Base-by-base conservation (phyloP, 2,329 filamentous ascomycete species). In the Achaetomium macrosporum region DNA sequence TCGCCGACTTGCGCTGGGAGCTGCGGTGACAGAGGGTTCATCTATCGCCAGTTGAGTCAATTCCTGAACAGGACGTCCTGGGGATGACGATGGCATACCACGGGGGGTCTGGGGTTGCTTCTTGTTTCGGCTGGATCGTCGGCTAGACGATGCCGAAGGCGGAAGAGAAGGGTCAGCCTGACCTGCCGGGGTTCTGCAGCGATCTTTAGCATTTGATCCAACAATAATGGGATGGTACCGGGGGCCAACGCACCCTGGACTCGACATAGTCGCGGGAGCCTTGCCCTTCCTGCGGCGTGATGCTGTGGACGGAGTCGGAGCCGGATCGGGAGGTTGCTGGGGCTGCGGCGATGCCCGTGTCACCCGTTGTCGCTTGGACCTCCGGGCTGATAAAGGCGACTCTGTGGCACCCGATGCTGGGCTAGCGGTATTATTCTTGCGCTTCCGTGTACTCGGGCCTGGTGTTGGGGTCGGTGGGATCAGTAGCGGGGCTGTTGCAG, bases 121-220 rank as follows among this genome's bases (percentile, higher is more conserved):
- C 72, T 87, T 91, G 66, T 76, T 81, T 57, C 85, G 81, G 65
- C 79, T 83, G 35, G 86, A 83, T 68, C 90, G 90, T 63, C 87
- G 81, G 66, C 83, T 87, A 1, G 85, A 83, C 19, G 83, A 78
- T 20, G 82, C 77, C 51, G 84, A 80, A 35, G 82, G 74, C 33
- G 75, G 73, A 68, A 73, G 76, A 53, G 78, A 75, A 59, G 84
- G 82, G 66, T 83, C 83, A 57, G 81, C 76, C 61, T 83, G 79
- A 63, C 82, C 83, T 84, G 64, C 62, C 55, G 65, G 51, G 53
- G 59, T 54, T 39, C 62, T 71, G 35, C 56, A 64, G 60, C 54
- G 51, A 15, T 41, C 35, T 45, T 62, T 47, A 60, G 56, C 49
- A 54, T 58, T 33, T 39, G 31, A 39, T 55, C 12, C 49, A 17